These are phyloP conservation scores for Scheffersomyces lignicola DNA, from an alignment of 1,139 yeast genomes.

Conservation along the genomic window DNA sequence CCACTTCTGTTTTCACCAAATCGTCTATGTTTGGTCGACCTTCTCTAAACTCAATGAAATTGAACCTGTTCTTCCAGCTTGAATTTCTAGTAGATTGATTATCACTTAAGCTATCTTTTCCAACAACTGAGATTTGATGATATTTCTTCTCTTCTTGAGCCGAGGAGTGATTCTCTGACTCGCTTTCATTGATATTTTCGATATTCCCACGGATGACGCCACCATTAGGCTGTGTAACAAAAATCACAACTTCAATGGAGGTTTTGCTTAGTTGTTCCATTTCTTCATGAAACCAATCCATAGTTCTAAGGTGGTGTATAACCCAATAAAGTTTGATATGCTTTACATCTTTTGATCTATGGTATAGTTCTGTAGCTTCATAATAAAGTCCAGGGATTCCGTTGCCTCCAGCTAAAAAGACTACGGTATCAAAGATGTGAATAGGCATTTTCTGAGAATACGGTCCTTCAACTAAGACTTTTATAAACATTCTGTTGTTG, in stretches of 20 bases:
- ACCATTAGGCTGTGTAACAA: conserved; percentile 24
- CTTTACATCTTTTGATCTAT: conserved; percentile 9
- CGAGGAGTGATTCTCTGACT: neutral
- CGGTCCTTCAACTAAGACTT: conserved; percentile 30
- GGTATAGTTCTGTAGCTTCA: conserved; percentile 26
- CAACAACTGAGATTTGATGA: neutral
- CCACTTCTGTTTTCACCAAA: conserved; percentile 32
- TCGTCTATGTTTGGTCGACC: conserved; percentile 39
- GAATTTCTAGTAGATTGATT: neutral
- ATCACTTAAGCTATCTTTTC: neutral
- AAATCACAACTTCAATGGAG: conserved; percentile 33
- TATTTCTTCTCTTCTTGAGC: neutral
- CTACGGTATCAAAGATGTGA: conserved; percentile 21
- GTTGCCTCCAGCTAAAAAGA: conserved; percentile 29
- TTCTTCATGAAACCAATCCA: conserved; percentile 32
- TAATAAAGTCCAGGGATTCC: conserved; percentile 35
- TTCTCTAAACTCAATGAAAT: conserved; percentile 38
- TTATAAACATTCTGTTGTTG: conserved; percentile 11
- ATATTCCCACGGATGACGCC: conserved; percentile 1
- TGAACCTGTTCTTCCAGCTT: conserved; percentile 20
- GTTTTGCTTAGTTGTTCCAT: conserved; percentile 27
- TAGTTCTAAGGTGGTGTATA: conserved; percentile 40
- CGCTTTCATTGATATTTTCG: conserved; percentile 1
- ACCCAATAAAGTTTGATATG: conserved; percentile 48
- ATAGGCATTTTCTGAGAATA: conserved; percentile 23